A percentile compares a stretch with the other conserved stretches of the same genome.
Conservation (phyloP, 208 protist genomes). For the Crithidia acanthocephali region DNA sequence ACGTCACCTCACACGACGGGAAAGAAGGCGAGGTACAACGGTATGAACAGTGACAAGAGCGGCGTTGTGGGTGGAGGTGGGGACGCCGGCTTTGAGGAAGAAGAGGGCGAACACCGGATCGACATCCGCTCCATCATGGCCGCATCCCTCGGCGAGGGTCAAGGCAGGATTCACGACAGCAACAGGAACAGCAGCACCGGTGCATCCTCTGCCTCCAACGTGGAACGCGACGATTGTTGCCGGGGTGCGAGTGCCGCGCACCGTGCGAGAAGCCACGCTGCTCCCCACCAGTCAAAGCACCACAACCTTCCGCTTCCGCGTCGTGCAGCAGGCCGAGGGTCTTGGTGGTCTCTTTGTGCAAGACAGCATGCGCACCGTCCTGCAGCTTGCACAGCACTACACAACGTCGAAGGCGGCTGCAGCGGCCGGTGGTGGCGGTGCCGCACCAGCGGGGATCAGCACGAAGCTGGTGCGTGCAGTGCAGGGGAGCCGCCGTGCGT, state of each 20-base stretch:
- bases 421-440: no score
- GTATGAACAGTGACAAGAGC: no score
- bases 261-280: conserved; percentile 32
- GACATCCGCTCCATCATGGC: conserved; percentile 15
- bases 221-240: no score
- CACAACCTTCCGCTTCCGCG: conserved; percentile 25
- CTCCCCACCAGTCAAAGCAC: conserved; percentile 33
- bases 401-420: conserved; percentile 18
- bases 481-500: background rate
- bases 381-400: conserved; percentile 65
- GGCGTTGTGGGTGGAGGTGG: background rate
- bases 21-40: no score
- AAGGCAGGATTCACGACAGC: no score
- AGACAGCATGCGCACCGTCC: conserved; percentile 58
- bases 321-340: conserved; percentile 44
- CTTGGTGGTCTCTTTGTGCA: conserved; percentile 50
- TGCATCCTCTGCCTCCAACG: background rate
- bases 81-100: background rate
- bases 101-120: conserved; percentile 11
- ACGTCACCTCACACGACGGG: no score
- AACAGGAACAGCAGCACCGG: background rate
- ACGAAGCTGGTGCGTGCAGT: conserved; percentile 1
- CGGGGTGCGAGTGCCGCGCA: conserved; percentile 10
- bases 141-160: conserved; percentile 12
- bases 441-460: background rate